Base-by-base conservation (phyloP, 2,329 filamentous ascomycete genomes). In the Leptographium lundbergii region DNA sequence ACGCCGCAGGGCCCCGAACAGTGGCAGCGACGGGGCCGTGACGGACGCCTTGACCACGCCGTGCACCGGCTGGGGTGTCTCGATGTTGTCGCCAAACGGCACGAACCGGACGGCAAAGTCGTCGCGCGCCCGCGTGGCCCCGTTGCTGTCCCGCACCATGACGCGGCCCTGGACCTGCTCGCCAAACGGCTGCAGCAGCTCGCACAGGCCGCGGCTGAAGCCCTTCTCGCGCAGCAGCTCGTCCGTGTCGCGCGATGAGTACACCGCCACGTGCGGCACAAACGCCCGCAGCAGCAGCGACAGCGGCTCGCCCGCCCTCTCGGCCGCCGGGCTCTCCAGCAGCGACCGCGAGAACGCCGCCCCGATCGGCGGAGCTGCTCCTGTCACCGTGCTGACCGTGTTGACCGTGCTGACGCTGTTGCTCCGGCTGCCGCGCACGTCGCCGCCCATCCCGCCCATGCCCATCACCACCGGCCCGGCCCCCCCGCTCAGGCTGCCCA, bases 31-130 rank as follows among this genome's bases (percentile, higher is more conserved):
- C n/a, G 59, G 58, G 7, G 48, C 58, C 14, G 61, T 63, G 6
- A 58, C 54, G 11, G 61, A 57, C 42, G 65, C 58, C 59, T 69
- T 72, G 39, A 72, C 66, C 27, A 68, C 67, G 50, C 69, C 68
- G 7, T 68, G 66, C 14, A 67, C 66, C 11, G 74, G 70, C 57
- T 80, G 76, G 1, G 79, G 77, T 55, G 75, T 71, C 65, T 82
- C 79, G 19, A 84, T 68, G 25, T 78, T 75, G 63, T 81, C 76
- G 1, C 84, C 84, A 58, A 95, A 81, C 60, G 83, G 81, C 6
- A 87, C 84, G 70, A 99, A 96, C 59, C 90, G 86, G 60, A 99
- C 81, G 1, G 89, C 87, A 71, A 91, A 99, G 70, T 97, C 91
- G 59, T 96, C 92, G 75, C 88, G 92, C 47, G 83, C 81, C 68